Percentiles rank a stretch among this genome's conserved stretches.
Conservation (phyloP, 2,329 filamentous ascomycete species). For the Trichoderma sp. region DNA sequence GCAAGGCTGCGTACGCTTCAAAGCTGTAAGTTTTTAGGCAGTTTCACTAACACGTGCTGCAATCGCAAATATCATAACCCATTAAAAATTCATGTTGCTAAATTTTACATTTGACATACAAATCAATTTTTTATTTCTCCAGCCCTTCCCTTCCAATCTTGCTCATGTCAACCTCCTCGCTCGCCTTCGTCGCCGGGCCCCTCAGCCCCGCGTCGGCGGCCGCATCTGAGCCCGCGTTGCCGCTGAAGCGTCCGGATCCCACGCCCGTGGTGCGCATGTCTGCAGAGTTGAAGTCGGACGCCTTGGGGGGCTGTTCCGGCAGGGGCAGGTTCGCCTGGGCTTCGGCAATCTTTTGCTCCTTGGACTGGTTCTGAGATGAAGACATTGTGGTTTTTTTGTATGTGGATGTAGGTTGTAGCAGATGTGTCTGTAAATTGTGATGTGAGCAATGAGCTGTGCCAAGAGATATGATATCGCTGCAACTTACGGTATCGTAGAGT, state of each 20-base stretch:
- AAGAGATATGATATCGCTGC: background rate
- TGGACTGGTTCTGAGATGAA: slow-evolving; percentile 52
- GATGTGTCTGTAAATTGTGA: background rate
- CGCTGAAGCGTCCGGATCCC: slow-evolving; percentile 62
- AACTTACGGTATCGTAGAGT: background rate
- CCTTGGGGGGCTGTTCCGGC: slow-evolving; percentile 74
- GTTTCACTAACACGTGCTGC: background rate
- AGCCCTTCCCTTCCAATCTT: slow-evolving; percentile 63
- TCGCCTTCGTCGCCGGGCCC: slow-evolving; percentile 60
- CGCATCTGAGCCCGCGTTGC: slow-evolving; percentile 56
- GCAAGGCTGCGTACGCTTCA: background rate
- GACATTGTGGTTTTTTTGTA: background rate
- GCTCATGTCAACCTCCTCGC: slow-evolving; percentile 57
- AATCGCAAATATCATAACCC: background rate
- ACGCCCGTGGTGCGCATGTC: slow-evolving; percentile 72
- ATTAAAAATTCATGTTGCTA: too few relatives aligned
- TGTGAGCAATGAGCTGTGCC: background rate
- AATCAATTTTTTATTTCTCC: background rate
- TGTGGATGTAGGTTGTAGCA: background rate
- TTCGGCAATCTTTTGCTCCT: slow-evolving; percentile 68
- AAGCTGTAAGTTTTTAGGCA: background rate
- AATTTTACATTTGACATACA: background rate
- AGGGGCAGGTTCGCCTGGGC: slow-evolving; percentile 75
- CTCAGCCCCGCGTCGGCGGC: slow-evolving; percentile 58
- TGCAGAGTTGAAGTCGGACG: slow-evolving; percentile 77